phyloP scores from a whole-genome alignment of 768 basidiomycete genomes.

The Termitomyces sp. region DNA sequence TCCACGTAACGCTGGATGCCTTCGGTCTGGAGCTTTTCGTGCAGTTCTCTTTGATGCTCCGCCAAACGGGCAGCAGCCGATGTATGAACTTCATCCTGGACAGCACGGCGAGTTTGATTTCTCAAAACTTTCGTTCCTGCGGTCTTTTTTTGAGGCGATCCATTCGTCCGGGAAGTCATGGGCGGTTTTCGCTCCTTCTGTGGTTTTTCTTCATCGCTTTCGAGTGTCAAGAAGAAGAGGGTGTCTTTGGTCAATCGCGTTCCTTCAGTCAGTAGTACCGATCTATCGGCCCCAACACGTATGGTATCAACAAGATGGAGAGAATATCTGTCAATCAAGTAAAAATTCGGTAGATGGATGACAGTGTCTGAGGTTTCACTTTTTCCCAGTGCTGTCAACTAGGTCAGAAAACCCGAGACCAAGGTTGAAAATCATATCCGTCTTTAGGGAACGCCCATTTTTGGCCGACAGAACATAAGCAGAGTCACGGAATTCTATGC shows the following conservation, averaged over 20 bases:
- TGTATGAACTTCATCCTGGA: constrained; percentile 78
- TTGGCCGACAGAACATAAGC: constrained; percentile 79
- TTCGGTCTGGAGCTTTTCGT: constrained; percentile 66
- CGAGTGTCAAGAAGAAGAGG: constrained; percentile 74
- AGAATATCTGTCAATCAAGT: constrained; percentile 57
- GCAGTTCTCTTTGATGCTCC: constrained; percentile 85
- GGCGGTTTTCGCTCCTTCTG: constrained; percentile 54
- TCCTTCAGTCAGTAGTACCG: constrained; percentile 76
- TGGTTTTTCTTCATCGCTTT: constrained; percentile 52
- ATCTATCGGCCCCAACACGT: constrained; percentile 61
- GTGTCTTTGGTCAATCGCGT: constrained; percentile 82
- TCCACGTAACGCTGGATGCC: constrained; percentile 84
- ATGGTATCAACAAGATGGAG: constrained; percentile 88
- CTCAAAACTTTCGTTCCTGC: constrained; percentile 83
- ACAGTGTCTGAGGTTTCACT: constrained; percentile 38
- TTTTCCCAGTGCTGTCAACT: constrained; percentile 69
- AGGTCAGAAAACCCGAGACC: constrained; percentile 83
- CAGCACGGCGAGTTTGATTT: constrained; percentile 85
- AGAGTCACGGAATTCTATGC: constrained; percentile 92
- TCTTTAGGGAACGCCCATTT: constrained; percentile 62
- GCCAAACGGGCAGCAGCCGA: constrained; percentile 73
- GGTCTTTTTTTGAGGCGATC: constrained; percentile 64
- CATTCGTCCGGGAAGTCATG: constrained; percentile 50
- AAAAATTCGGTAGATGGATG: not conserved
- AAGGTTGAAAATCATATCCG: constrained; percentile 84